These are phyloP conservation scores for Globisporangium perplexum DNA, from an alignment of 352 stramenopile genomes.

Conservation along the genomic window DNA sequence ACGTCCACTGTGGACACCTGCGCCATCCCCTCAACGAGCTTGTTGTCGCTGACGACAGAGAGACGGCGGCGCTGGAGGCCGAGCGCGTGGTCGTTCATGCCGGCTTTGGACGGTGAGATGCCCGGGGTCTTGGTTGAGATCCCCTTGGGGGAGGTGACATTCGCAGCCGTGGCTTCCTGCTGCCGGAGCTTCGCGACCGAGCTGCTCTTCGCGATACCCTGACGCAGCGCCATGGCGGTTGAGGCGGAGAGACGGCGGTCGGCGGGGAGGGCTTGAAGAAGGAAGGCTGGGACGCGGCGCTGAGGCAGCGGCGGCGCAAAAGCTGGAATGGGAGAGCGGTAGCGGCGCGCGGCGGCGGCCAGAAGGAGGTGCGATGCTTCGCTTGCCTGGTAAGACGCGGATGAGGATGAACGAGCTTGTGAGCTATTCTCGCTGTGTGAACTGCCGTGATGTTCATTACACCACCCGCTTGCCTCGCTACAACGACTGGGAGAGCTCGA, in stretches of 20 bases:
- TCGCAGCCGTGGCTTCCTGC: constrained; percentile 50
- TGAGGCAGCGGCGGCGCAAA: constrained; percentile 5
- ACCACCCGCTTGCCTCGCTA: no score
- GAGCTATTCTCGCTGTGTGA: no score
- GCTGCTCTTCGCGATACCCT: constrained; percentile 30
- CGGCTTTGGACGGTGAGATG: constrained; percentile 29
- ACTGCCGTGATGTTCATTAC: no score
- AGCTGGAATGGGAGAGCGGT: constrained; percentile 6
- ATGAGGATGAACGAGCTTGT: no score
- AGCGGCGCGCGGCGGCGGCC: no score
- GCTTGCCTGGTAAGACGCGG: no score
- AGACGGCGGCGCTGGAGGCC: constrained; percentile 58
- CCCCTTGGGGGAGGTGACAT: constrained; percentile 76
- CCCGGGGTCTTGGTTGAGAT: constrained; percentile 71
- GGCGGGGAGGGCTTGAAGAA: constrained; percentile 7
- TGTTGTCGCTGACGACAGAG: constrained; percentile 78
- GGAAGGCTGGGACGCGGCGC: background rate
- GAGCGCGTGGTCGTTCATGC: constrained; percentile 45
- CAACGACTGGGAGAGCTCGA: no score
- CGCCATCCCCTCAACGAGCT: constrained; percentile 72
- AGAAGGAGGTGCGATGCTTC: no score
- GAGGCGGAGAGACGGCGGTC: constrained; percentile 1
- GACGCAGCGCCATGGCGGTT: constrained; percentile 30
- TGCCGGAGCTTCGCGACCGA: constrained; percentile 53
- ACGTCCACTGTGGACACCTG: constrained; percentile 54